Percentiles rank a stretch among this genome's conserved stretches.
phyloP scores from a whole-genome alignment of 2,329 filamentous ascomycete species.

The Parastagonospora avenae region DNA sequence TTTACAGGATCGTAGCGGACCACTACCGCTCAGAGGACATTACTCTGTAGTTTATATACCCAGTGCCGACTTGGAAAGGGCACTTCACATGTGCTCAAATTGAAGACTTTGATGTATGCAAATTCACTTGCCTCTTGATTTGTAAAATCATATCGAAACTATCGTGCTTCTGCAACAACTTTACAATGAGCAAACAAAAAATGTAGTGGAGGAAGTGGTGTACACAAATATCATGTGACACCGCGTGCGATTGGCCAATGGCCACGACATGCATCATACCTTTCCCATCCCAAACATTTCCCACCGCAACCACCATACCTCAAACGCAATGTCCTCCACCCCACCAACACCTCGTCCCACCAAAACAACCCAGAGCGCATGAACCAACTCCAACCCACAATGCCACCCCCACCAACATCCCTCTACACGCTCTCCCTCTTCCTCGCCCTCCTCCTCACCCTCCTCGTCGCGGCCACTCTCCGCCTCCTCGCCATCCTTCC shows the following conservation, averaged over 20 bases:
- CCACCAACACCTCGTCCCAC: background rate
- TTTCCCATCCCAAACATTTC: background rate
- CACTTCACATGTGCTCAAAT: no score
- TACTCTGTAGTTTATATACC: conserved; percentile 49
- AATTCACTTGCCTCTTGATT: no score
- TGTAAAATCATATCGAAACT: no score
- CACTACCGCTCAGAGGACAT: conserved; percentile 78
- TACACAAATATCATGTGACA: background rate
- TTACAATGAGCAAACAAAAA: background rate
- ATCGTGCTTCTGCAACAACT: no score
- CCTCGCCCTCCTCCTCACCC: conserved; percentile 41
- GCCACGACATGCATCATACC: conserved; percentile 2
- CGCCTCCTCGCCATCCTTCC: conserved; percentile 50
- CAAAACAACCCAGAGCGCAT: background rate
- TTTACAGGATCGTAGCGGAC: conserved; percentile 75
- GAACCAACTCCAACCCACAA: conserved; percentile 9
- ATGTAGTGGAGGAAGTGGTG: background rate
- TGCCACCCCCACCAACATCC: conserved; percentile 23
- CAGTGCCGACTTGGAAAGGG: background rate
- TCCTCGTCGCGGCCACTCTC: conserved; percentile 40
- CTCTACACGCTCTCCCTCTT: conserved; percentile 34
- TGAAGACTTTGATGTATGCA: no score
- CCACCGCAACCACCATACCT: background rate
- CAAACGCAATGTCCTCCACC: background rate
- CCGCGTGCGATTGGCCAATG: conserved; percentile 9